Base-by-base conservation (phyloP, 805 yeast genomes). In the Saccharomycopsis malanga region DNA sequence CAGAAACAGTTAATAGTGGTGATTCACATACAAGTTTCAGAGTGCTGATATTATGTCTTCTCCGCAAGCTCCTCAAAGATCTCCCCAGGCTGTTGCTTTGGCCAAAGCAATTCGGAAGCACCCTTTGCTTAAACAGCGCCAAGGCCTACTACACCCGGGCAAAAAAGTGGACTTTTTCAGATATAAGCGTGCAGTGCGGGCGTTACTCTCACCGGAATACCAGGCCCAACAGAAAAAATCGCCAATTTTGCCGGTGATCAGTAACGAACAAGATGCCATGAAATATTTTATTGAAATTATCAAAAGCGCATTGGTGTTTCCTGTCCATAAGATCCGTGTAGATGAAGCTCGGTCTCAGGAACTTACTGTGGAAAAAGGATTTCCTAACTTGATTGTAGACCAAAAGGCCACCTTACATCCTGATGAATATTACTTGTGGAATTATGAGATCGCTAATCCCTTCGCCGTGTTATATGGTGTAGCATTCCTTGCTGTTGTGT, bases 351-450 rank as follows among this genome's bases (percentile, higher is more conserved):
- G 76, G 61, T 72, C 74, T 34, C 73, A 76, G 56, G 78, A 78
- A 17, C 66, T 83, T 66, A 36, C 46, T 5, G 46, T 49, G 23
- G 53, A 77, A 59, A 79, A 72, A 54, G 74, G 72, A 4, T 66
- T 65, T 49, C 94, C 94, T n/a, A 75, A 78, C 9, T 66, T 84
- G 50, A 68, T 71, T 42, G 67, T 76, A 14, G 61, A 71, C 3
- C 72, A 70, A 27, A 78, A 77, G 56, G 89, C 89, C 1, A 71
- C 71, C 2, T 64, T 84, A 52, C 64, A 66, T 36, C 78, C 81
- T 1, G 80, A 83, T 60, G 78, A 76, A 49, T 93, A 93, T 65
- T 87, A 77, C 59, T 79, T 80, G 39, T 93, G 98, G 98, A 71
- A 77, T 45, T 88, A 79, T 66, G 77, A 76, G 49, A 83, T 84